Evolutionary conservation across 2,329 filamentous ascomycete genomes (phyloP), one percentile per base, ranked within the genome.

Genomic region (Endoconidiophora laricicola): DNA sequence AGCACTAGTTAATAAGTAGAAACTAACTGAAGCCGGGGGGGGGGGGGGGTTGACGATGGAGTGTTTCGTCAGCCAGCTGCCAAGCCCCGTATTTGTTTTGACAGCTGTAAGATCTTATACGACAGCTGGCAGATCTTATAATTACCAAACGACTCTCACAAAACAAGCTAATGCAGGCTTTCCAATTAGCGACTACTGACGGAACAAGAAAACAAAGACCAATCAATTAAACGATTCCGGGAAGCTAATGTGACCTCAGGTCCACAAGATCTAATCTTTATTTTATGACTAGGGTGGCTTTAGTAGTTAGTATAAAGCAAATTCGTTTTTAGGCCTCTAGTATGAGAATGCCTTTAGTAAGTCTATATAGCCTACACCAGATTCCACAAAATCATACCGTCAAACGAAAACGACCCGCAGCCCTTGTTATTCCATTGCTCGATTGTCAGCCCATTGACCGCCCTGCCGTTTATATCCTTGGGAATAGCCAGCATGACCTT

Each of bases 401-500:
- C 64, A 66, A 70, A 23, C n/a, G 22, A 40, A 41, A 51, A 40
- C 12, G 42, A 44, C 23, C 38, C 29, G 36, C 38, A 50, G 3
- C 47, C 46, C 24, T 37, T 26, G 4, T 49, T 49, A 57, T 67
- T 69, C 2, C 65, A 73, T 53, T 75, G 68, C 44, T 67, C 62
- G 51, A 67, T 68, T 14, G 69, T 67, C 29, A 74, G 60, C 4
- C 73, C 74, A 22, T 70, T 63, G 22, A 65, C 70, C 48, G 72
- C 68, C 46, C 60, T 60, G 3, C 65, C 66, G 44, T 71, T 67
- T 3, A 76, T 59, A 53, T 59, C 65, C 9, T 60, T 73, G 37
- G 94, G 67, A 18, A 76, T 74, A 52, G 74, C 74, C 26, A 91
- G 63, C 56, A 71, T 72, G 4, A 90, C 66, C 48, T 72, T 76